Conservation (phyloP, 148 eudicot genomes). For the Linanthus parryae region DNA sequence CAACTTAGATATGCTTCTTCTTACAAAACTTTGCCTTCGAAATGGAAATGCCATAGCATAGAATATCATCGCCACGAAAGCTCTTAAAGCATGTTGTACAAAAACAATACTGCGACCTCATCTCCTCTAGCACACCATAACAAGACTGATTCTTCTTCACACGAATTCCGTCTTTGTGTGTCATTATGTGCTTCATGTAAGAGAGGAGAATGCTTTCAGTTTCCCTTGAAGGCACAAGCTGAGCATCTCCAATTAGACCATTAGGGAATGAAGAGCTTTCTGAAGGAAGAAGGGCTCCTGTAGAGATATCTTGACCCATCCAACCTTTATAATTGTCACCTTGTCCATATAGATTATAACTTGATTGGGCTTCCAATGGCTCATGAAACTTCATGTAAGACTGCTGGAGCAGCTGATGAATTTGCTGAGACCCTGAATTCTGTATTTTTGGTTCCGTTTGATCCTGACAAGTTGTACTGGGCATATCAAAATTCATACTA, state of each 20-base stretch:
- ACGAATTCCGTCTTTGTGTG: slow-evolving; percentile 20
- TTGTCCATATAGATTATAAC: too few species aligned
- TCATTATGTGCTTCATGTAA: slow-evolving; percentile 27
- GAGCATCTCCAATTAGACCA: slow-evolving; percentile 9
- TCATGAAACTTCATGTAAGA: too few species aligned
- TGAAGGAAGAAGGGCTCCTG: neutral
- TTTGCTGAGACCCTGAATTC: neutral
- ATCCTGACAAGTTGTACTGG: neutral
- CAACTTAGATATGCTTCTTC: slow-evolving; percentile 44
- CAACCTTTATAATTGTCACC: neutral
- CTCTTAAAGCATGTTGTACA: slow-evolving; percentile 53
- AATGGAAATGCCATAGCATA: slow-evolving; percentile 33
- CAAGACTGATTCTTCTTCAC: slow-evolving; percentile 44
- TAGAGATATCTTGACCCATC: neutral
- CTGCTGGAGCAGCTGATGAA: neutral
- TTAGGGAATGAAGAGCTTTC: slow-evolving; percentile 6
- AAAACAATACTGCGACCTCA: slow-evolving; percentile 37
- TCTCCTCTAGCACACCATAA: slow-evolving; percentile 40
- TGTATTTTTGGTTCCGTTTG: neutral
- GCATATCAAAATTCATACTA: neutral
- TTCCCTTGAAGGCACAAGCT: slow-evolving; percentile 7
- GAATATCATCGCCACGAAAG: slow-evolving; percentile 37
- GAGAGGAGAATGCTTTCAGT: slow-evolving; percentile 22
- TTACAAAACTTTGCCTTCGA: slow-evolving; percentile 43
- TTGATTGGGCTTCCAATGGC: too few species aligned